phyloP scores from a whole-genome alignment of 805 yeast species.

The Nakazawaea ishiwadae region DNA sequence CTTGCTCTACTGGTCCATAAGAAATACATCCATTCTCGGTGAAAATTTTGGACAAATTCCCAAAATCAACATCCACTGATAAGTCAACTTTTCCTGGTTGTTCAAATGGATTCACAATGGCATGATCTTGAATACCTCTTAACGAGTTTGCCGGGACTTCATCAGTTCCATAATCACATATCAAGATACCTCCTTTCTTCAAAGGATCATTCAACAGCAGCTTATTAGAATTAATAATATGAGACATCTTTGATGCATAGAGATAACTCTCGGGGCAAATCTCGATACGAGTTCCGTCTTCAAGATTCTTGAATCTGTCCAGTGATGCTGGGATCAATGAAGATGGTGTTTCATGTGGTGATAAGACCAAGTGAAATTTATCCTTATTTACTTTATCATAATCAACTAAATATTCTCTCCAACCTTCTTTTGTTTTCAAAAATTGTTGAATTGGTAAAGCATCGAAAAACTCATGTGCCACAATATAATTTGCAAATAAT shows the following conservation, averaged over 20 bases:
- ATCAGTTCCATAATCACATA: conserved; percentile 74
- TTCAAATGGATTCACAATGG: conserved; percentile 69
- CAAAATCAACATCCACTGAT: conserved; percentile 81
- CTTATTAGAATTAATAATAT: conserved; percentile 31
- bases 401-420: conserved; percentile 79
- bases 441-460: conserved; percentile 78
- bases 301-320: conserved; percentile 47
- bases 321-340: conserved; percentile 50
- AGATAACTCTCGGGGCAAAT: conserved; percentile 70
- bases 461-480: conserved; percentile 87
- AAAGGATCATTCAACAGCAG: conserved; percentile 16
- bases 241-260: conserved; percentile 48
- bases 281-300: conserved; percentile 58
- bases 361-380: conserved; percentile 48
- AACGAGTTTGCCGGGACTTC: conserved; percentile 68
- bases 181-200: conserved; percentile 56
- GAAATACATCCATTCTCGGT: conserved; percentile 19
- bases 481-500: conserved; percentile 47
- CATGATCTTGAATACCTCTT: conserved; percentile 69
- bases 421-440: conserved; percentile 56
- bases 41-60: conserved; percentile 41
- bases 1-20: conserved; percentile 68
- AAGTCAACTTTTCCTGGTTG: conserved; percentile 78
- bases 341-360: conserved; percentile 59
- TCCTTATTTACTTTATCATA: conserved; percentile 25